A percentile compares a stretch with the other conserved stretches of the same genome.
phyloP scores from a whole-genome alignment of 2,329 filamentous ascomycete species.

The Phoma sp. region DNA sequence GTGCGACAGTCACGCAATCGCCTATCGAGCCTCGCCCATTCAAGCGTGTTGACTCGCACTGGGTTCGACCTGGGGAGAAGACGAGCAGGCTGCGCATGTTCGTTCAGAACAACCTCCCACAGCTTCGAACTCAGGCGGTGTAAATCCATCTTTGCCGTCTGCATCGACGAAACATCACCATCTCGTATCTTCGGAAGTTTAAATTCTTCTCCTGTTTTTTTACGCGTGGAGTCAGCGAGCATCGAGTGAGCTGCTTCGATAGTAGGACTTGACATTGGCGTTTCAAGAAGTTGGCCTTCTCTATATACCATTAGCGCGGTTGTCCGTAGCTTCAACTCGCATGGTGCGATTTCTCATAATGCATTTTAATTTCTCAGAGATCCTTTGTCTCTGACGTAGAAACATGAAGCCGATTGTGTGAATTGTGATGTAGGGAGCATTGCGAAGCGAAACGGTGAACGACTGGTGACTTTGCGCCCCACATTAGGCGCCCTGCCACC shows the following conservation, averaged over 20 bases:
- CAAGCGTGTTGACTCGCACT: constrained; percentile 27
- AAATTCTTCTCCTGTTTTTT: background rate
- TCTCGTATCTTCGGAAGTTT: background rate
- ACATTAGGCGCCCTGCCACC: background rate
- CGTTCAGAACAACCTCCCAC: constrained; percentile 6
- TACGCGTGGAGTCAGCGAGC: background rate
- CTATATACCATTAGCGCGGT: constrained; percentile 15
- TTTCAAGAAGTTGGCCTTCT: constrained; percentile 3
- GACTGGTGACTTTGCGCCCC: background rate
- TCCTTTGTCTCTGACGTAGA: background rate
- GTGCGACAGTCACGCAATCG: constrained; percentile 11
- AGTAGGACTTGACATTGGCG: constrained; percentile 15
- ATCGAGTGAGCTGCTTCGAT: constrained; percentile 1
- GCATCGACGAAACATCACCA: background rate
- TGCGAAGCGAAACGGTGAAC: too few species aligned
- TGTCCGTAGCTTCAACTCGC: constrained; percentile 12
- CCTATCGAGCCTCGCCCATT: constrained; percentile 18
- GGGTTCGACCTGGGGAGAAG: constrained; percentile 25
- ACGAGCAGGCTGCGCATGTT: constrained; percentile 19
- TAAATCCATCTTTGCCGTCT: background rate
- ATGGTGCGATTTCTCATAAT: constrained; percentile 9
- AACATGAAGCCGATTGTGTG: background rate
- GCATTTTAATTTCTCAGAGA: background rate
- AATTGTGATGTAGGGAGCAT: background rate
- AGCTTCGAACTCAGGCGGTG: constrained; percentile 12